Percentiles rank a stretch among this genome's conserved stretches.
Evolutionary conservation across 352 stramenopile genomes (phyloP).

Genomic region (Sclerospora graminicola): DNA sequence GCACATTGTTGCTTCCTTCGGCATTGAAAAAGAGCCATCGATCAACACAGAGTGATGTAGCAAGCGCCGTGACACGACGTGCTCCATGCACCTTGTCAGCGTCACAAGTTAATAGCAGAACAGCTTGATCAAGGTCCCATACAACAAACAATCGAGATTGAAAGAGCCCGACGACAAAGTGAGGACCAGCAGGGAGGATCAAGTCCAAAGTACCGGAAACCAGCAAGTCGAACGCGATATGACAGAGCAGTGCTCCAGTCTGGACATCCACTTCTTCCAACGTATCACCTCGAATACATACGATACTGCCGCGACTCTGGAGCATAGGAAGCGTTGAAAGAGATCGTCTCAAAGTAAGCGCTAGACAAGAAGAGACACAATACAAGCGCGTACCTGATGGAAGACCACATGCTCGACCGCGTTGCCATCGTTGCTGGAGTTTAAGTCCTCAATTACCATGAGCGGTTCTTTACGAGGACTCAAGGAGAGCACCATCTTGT

Average conservation of each 20-base stretch:
- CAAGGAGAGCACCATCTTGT: slow-evolving; percentile 14
- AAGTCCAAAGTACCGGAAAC: slow-evolving; percentile 33
- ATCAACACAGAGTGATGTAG: slow-evolving; percentile 43
- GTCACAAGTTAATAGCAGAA: too few relatives aligned
- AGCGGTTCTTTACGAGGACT: slow-evolving; percentile 17
- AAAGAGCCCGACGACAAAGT: too few relatives aligned
- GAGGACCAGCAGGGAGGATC: slow-evolving; percentile 34
- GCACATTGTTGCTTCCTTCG: slow-evolving; percentile 70
- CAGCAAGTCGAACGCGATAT: slow-evolving; percentile 59
- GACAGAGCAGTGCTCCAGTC: slow-evolving; percentile 39
- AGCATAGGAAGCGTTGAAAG: background rate
- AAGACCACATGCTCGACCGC: slow-evolving; percentile 20
- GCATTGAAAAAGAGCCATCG: slow-evolving; percentile 62
- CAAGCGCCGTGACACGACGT: too few relatives aligned
- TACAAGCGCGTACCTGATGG: slow-evolving; percentile 17
- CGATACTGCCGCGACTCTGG: slow-evolving; percentile 29
- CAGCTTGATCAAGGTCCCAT: too few relatives aligned
- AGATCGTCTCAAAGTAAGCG: background rate
- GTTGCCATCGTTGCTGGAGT: slow-evolving; percentile 1
- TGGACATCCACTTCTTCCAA: slow-evolving; percentile 55
- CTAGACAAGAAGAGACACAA: too few relatives aligned
- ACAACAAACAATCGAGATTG: too few relatives aligned
- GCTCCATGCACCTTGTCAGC: too few relatives aligned
- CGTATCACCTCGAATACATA: slow-evolving; percentile 44
- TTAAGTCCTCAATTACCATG: slow-evolving; percentile 16